These are phyloP conservation scores for Alternaria rosae DNA, from an alignment of 2,329 filamentous ascomycete species.

Conservation along the genomic window DNA sequence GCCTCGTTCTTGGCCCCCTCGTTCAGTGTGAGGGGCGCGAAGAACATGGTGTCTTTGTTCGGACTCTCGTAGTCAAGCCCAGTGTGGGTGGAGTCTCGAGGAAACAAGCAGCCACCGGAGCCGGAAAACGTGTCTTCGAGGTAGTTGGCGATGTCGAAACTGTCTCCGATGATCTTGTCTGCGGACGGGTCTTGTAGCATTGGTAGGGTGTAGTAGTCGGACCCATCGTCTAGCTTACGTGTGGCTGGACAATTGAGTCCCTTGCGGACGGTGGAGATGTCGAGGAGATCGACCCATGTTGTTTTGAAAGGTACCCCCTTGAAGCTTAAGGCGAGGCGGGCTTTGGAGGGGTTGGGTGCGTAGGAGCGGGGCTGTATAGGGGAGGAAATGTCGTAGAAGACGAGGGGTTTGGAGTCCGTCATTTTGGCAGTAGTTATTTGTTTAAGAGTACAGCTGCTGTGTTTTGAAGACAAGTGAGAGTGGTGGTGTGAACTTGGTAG, in stretches of 20 bases:
- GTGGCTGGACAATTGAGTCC: conserved; percentile 57
- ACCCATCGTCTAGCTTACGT: conserved; percentile 64
- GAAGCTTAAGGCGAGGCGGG: conserved; percentile 60
- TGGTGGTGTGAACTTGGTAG: not conserved
- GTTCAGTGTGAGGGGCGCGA: conserved; percentile 33
- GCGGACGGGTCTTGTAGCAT: conserved; percentile 60
- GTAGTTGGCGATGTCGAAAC: conserved; percentile 70
- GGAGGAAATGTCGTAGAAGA: conserved; percentile 60
- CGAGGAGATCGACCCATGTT: conserved; percentile 61
- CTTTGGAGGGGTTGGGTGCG: conserved; percentile 61
- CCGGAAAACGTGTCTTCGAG: conserved; percentile 62
- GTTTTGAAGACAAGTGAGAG: not conserved
- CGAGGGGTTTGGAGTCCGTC: conserved; percentile 38
- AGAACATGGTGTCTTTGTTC: conserved; percentile 32
- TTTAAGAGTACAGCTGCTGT: not conserved
- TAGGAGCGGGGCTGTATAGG: conserved; percentile 50
- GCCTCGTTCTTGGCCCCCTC: conserved; percentile 45
- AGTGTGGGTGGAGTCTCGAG: conserved; percentile 29
- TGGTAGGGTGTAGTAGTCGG: conserved; percentile 68
- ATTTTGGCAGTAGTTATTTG: conserved; percentile 16
- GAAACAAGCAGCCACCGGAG: conserved; percentile 60
- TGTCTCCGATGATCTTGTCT: conserved; percentile 62
- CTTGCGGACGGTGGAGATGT: conserved; percentile 56
- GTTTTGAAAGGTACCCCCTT: conserved; percentile 59
- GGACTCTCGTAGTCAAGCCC: conserved; percentile 42